These are phyloP conservation scores for Rhizopus microsporus DNA, from an alignment of 371 early-diverging fungal genomes.

Conservation along the genomic window DNA sequence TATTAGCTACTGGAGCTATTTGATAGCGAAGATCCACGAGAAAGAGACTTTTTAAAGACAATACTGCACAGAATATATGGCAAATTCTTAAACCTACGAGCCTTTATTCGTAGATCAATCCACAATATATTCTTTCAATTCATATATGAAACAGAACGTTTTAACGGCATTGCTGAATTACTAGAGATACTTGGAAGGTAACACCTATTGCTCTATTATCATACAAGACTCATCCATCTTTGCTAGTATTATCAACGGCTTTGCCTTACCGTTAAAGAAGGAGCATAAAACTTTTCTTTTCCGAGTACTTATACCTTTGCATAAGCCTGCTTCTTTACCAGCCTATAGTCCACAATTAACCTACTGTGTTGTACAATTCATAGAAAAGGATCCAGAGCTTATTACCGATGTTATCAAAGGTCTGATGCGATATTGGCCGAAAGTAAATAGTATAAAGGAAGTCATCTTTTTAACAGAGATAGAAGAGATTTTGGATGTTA, in stretches of 20 bases:
- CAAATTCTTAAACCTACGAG: slow-evolving; percentile 93
- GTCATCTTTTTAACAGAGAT: slow-evolving; percentile 97
- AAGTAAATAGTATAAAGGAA: slow-evolving; percentile 96
- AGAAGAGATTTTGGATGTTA: slow-evolving; percentile 94
- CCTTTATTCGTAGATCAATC: slow-evolving; percentile 94
- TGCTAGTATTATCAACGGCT: slow-evolving; percentile 94
- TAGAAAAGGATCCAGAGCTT: slow-evolving; percentile 94
- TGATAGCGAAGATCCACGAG: slow-evolving; percentile 97
- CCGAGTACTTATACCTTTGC: slow-evolving; percentile 91
- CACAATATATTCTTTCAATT: slow-evolving; percentile 97
- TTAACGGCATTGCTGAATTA: slow-evolving; percentile 96
- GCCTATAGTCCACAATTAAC: slow-evolving; percentile 96
- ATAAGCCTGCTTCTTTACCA: slow-evolving; percentile 89
- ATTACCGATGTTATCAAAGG: slow-evolving; percentile 89
- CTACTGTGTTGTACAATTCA: slow-evolving; percentile 97
- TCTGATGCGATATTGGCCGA: slow-evolving; percentile 95
- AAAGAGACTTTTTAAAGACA: slow-evolving; percentile 97
- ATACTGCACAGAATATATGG: slow-evolving; percentile 97
- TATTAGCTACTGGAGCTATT: slow-evolving; percentile 88
- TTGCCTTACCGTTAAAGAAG: slow-evolving; percentile 95
- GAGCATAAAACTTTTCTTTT: slow-evolving; percentile 96
- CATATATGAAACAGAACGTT: slow-evolving; percentile 93
- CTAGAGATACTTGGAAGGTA: slow-evolving; percentile 93
- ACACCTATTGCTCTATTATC: neutral
- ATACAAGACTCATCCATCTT: slow-evolving; percentile 12